Percentiles rank a stretch among this genome's conserved stretches.
These are phyloP conservation scores for Elaeagnus macrophylla DNA, from an alignment of 306 rosid genomes.

Conservation along the genomic window DNA sequence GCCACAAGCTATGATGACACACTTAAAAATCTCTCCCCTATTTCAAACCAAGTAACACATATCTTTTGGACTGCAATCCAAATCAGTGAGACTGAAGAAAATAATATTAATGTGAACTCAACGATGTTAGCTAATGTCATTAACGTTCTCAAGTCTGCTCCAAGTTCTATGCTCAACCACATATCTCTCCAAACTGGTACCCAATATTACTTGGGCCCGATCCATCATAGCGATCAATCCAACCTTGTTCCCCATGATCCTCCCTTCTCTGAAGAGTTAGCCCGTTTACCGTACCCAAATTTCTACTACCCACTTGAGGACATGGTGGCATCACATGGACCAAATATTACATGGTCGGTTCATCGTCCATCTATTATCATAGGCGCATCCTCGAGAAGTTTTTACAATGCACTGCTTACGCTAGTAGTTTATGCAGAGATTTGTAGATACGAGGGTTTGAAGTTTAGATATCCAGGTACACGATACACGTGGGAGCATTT, in stretches of 20 bases:
- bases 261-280: slow-evolving; percentile 22
- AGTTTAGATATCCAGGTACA: slow-evolving; percentile 23
- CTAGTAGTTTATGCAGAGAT: slow-evolving; percentile 14
- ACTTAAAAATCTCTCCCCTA: slow-evolving; percentile 15
- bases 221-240: neutral
- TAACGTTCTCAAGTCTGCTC: slow-evolving; percentile 8
- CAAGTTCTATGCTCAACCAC: slow-evolving; percentile 11
- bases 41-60: slow-evolving; percentile 28
- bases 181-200: slow-evolving; percentile 35
- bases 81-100: slow-evolving; percentile 10
- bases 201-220: slow-evolving; percentile 37
- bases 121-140: slow-evolving; percentile 26
- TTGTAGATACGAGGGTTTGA: slow-evolving; percentile 21
- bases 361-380: slow-evolving; percentile 31
- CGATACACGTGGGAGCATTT: slow-evolving; percentile 42
- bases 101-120: slow-evolving; percentile 9
- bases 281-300: slow-evolving; percentile 27
- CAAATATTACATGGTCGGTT: slow-evolving; percentile 10
- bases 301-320: slow-evolving; percentile 35
- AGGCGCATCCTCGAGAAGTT: slow-evolving; percentile 19
- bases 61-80: slow-evolving; percentile 31
- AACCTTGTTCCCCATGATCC: slow-evolving; percentile 17
- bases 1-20: slow-evolving; percentile 17
- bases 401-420: slow-evolving; percentile 6
- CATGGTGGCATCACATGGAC: slow-evolving; percentile 6